Evolutionary conservation across 345 rosid genomes (phyloP), one percentile per base, ranked within the genome.

Genomic region (Eutrema japonicum): DNA sequence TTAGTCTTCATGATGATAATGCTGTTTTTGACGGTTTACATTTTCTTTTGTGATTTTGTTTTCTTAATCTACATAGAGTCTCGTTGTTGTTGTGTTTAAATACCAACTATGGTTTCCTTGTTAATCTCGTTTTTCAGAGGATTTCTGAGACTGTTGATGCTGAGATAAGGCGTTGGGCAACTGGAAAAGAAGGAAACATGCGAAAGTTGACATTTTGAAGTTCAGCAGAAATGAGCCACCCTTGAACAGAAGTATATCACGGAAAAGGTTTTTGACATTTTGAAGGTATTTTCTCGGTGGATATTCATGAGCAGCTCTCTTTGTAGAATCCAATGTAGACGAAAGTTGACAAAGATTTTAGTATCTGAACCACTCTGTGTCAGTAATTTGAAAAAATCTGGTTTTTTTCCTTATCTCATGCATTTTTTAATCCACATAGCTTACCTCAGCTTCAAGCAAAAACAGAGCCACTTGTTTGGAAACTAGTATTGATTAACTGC

Each of bases 261-360:
- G 8, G 99, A 92, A 83, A 92, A 92, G 85, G 97, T 96, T 79
- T 96, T 96, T 68, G 91, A 96, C 88, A 83, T 89, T 62, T 93
- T 96, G 70, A 85, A 96, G 98, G 98, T 96, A 86, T 43, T 30
- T 52, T 47, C 38, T 48, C 58, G 26, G 14, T 64, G 40, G 11
- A 64, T 63, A 10, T 41, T 3, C 76, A 57, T 71, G 32, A 76
- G 60, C 18, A 16, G 14, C 63, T 75, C 56, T 35, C 12, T 60
- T 52, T 43, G 50, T 60, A 59, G 22, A 46, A 10, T 42, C 54
- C 7, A 14, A 5, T 35, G 14, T 75, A n/a, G 12, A 29, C 16
- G 0, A 49, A 49, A 13, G 35, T 40, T 30, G 55, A 72, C 62
- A 48, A 51, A 41, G 50, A 0, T 0, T 2, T 18, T 18, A 51